These are phyloP conservation scores for Botrytis paeoniae DNA, from an alignment of 2,329 filamentous ascomycete genomes.

Conservation along the genomic window DNA sequence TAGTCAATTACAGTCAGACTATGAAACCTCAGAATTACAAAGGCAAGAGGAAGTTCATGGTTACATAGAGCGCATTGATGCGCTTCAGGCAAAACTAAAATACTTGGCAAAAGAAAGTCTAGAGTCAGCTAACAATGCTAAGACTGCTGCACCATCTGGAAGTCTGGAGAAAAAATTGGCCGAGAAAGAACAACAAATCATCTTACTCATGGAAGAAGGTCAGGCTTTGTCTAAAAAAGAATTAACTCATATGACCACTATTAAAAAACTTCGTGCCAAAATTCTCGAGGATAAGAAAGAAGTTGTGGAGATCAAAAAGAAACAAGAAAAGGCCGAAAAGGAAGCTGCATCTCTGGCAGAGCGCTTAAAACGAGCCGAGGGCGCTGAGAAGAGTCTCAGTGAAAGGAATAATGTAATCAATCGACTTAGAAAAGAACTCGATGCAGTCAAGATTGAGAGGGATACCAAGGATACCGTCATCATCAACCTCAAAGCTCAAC, in stretches of 20 bases:
- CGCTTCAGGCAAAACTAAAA: constrained; percentile 84
- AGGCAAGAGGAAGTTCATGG: constrained; percentile 79
- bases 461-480: constrained; percentile 63
- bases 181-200: constrained; percentile 88
- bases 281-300: constrained; percentile 64
- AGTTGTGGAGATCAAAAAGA: constrained; percentile 55
- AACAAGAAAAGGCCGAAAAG: constrained; percentile 55
- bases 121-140: constrained; percentile 69
- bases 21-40: constrained; percentile 39
- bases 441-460: constrained; percentile 59
- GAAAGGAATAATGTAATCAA: constrained; percentile 52
- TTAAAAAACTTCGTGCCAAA: constrained; percentile 75
- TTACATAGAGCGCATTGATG: constrained; percentile 87
- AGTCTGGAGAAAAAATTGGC: constrained; percentile 75
- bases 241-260: constrained; percentile 75
- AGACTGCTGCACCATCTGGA: constrained; percentile 58
- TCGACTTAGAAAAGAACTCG: constrained; percentile 56
- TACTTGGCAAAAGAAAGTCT: constrained; percentile 80
- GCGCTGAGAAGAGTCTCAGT: constrained; percentile 53
- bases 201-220: constrained; percentile 86
- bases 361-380: constrained; percentile 49
- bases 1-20: constrained; percentile 38
- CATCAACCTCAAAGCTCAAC: constrained; percentile 64
- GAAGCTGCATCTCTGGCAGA: constrained; percentile 49
- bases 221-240: constrained; percentile 83